phyloP scores from a whole-genome alignment of 192 early-diverging fungal species.

The Radiomyces spectabilis region DNA sequence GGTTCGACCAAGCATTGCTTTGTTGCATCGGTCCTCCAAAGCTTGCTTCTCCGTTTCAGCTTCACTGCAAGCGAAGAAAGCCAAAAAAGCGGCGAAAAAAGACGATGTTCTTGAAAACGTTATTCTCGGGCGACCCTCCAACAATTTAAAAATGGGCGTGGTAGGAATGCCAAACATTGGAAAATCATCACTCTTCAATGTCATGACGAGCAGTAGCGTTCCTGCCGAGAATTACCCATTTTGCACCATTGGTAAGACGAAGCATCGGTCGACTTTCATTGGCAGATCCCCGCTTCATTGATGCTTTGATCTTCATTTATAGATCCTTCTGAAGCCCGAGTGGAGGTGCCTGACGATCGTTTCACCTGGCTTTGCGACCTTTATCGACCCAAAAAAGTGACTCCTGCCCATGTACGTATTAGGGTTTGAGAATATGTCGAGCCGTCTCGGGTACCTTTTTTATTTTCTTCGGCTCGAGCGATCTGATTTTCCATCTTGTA shows the following conservation, averaged over 20 bases:
- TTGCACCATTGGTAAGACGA: constrained; percentile 52
- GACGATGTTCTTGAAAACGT: constrained; percentile 51
- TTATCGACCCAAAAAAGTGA: constrained; percentile 49
- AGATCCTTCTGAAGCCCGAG: constrained; percentile 67
- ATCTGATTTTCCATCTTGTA: constrained; percentile 1
- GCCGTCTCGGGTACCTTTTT: too few species aligned
- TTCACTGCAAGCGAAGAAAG: constrained; percentile 46
- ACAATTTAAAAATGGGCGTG: constrained; percentile 71
- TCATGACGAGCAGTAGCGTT: constrained; percentile 38
- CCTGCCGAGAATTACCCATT: constrained; percentile 78
- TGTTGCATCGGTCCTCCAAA: too few species aligned
- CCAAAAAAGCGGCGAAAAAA: constrained; percentile 52
- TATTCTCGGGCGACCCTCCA: constrained; percentile 66
- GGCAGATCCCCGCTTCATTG: neutral
- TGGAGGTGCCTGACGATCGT: constrained; percentile 59
- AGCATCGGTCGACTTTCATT: neutral
- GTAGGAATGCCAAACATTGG: constrained; percentile 84
- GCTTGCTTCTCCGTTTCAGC: too few species aligned
- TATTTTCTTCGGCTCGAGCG: neutral
- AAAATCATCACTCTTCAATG: constrained; percentile 54
- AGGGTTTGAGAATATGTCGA: too few species aligned
- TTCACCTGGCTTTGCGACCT: constrained; percentile 58
- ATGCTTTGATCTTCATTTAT: constrained; percentile 29
- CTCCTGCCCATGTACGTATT: constrained; percentile 56
- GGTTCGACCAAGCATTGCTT: too few species aligned